Conservation (phyloP, 2,329 filamentous ascomycete species). For the Alternaria longipes region DNA sequence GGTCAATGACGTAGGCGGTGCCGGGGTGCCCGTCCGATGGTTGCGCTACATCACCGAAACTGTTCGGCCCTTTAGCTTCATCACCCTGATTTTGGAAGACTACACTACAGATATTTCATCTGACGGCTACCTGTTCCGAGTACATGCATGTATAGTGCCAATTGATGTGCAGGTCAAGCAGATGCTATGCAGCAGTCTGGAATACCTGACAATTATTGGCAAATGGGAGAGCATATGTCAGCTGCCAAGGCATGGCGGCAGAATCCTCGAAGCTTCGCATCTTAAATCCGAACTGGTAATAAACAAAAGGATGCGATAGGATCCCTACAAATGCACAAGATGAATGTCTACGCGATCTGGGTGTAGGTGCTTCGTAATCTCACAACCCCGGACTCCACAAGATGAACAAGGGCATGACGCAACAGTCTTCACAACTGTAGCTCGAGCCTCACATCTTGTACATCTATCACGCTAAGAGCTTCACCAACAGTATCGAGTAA, state of each 20-base stretch:
- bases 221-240: background rate
- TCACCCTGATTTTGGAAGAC: background rate
- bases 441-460: background rate
- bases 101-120: background rate
- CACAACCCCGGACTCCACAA: background rate
- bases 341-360: background rate
- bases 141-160: background rate
- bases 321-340: background rate
- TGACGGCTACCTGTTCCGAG: background rate
- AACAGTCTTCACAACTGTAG: background rate
- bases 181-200: background rate
- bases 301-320: background rate
- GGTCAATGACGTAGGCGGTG: conserved; percentile 2
- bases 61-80: conserved; percentile 7
- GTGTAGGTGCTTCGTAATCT: background rate
- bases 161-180: background rate
- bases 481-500: background rate
- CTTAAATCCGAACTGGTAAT: background rate
- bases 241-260: background rate
- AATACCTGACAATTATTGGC: background rate
- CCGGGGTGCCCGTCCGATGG: conserved; percentile 1
- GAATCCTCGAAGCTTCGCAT: background rate
- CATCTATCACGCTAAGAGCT: background rate
- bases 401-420: background rate
- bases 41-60: conserved; percentile 1